Evolutionary conservation across 495 filamentous ascomycete genomes (phyloP).

Genomic region (Aspergillus kassunensis): DNA sequence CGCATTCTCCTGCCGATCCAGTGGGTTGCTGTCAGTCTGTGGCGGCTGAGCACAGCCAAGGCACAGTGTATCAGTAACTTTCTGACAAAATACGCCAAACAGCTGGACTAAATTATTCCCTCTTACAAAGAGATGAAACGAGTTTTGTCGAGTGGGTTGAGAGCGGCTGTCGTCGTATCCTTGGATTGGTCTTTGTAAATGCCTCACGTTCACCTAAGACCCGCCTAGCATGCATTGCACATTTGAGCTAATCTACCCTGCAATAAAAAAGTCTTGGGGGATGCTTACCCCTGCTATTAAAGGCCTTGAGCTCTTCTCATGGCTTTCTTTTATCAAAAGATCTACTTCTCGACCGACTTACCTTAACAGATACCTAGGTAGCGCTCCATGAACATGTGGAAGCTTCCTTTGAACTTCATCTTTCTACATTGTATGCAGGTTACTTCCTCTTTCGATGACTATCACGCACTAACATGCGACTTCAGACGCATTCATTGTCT

Average conservation of each 20-base stretch:
- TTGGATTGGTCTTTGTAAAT: slow-evolving; percentile 11
- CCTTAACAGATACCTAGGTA: background rate
- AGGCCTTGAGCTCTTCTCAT: background rate
- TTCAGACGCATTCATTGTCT: slow-evolving; percentile 37
- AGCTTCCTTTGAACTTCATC: slow-evolving; percentile 60
- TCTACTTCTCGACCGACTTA: background rate
- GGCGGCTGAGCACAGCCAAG: background rate
- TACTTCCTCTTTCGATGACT: background rate
- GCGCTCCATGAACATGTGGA: slow-evolving; percentile 28
- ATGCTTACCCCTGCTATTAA: background rate
- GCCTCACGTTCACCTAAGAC: slow-evolving; percentile 7
- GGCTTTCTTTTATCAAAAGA: background rate
- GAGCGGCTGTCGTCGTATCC: background rate
- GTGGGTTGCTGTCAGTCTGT: background rate
- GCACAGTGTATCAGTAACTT: background rate
- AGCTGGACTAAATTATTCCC: slow-evolving; percentile 13
- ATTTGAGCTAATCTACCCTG: background rate
- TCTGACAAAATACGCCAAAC: background rate
- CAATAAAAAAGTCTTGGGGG: background rate
- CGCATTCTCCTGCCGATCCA: background rate
- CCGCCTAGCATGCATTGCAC: background rate
- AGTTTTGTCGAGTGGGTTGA: background rate
- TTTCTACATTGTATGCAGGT: slow-evolving; percentile 50
- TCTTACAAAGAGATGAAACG: slow-evolving; percentile 4
- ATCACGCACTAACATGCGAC: background rate